Base-by-base conservation (phyloP, 345 rosid genomes). In the Citrus mangshanensis region DNA sequence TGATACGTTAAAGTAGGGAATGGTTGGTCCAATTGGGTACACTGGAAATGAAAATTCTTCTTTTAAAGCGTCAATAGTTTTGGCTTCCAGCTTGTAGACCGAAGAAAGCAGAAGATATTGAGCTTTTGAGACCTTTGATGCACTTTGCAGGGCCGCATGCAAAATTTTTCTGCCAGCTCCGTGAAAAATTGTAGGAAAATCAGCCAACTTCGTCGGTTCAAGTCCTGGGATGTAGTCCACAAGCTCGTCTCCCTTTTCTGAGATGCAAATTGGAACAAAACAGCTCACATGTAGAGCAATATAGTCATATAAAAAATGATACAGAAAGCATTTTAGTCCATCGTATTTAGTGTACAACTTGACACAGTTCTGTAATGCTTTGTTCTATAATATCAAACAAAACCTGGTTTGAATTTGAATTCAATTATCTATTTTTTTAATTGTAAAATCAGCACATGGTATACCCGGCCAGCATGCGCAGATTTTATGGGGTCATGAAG, bases 171-270 rank as follows among this genome's bases (percentile, higher is more conserved):
- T 69, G 55, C 73, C 72, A 34, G 2, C 37, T 5, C 75, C 76
- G 51, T 7, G 27, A 14, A 51, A 73, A 18, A 71, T 59, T 58
- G 67, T 78, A 4, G 68, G 21, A 78, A 77, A 30, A 74, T 88
- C 82, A 3, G 75, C 55, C 30, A 81, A 2, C 19, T 79, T 77
- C 9, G 68, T 79, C 1, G 88, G 54, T 75, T 84, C 49, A 42
- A 82, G 58, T 73, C 91, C 89, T 9, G 86, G 87, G 51, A 87
- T 82, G 78, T 82, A 77, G 34, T 80, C 82, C 38, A 82, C 85
- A 7, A 4, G 5, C 75, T 85, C 86, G 5, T 74, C 75, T 72
- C 85, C 85, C 27, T 28, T 68, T 70, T 81, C 88, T 87, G 24
- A 22, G 24, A 32, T 64, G 18, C 38, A 64, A 30, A 64, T 64